Evolutionary conservation across 2,329 filamentous ascomycete genomes (phyloP).

Genomic region (Fusarium redolens): DNA sequence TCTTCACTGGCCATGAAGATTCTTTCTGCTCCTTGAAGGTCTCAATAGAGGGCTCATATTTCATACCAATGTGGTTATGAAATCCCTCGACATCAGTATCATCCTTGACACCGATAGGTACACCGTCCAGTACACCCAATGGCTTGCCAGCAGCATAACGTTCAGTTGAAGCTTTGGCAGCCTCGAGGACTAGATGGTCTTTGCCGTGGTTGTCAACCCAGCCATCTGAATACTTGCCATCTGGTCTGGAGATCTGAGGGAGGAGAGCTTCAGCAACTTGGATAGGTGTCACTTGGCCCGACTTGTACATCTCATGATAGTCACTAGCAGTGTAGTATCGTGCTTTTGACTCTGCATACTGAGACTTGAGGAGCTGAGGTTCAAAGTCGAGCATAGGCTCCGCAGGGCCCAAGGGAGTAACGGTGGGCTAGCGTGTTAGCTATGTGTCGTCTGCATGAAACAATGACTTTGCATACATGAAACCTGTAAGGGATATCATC

Average conservation of each 20-base stretch:
- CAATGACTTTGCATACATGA: constrained; percentile 54
- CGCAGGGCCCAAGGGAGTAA: constrained; percentile 61
- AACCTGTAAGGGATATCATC: constrained; percentile 58
- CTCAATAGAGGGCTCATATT: constrained; percentile 64
- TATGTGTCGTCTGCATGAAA: not conserved
- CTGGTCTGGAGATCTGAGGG: constrained; percentile 70
- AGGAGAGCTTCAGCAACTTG: constrained; percentile 78
- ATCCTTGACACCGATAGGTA: constrained; percentile 87
- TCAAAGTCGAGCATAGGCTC: constrained; percentile 55
- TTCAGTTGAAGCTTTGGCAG: constrained; percentile 78
- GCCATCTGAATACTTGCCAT: constrained; percentile 73
- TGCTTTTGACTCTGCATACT: constrained; percentile 55
- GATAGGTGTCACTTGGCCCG: constrained; percentile 76
- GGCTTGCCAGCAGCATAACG: constrained; percentile 75
- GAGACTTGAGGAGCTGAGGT: constrained; percentile 54
- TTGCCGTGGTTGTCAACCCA: constrained; percentile 75
- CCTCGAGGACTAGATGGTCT: constrained; percentile 69
- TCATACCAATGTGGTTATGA: constrained; percentile 72
- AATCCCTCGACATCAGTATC: constrained; percentile 80
- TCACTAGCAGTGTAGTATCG: constrained; percentile 78
- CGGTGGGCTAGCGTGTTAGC: constrained; percentile 60
- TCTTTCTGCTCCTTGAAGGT: constrained; percentile 62
- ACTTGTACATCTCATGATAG: constrained; percentile 80
- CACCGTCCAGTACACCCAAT: constrained; percentile 79
- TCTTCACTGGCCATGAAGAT: constrained; percentile 77